Evolutionary conservation across 192 early-diverging fungal species (phyloP).

Genomic region (Neocallimastix lanati): DNA sequence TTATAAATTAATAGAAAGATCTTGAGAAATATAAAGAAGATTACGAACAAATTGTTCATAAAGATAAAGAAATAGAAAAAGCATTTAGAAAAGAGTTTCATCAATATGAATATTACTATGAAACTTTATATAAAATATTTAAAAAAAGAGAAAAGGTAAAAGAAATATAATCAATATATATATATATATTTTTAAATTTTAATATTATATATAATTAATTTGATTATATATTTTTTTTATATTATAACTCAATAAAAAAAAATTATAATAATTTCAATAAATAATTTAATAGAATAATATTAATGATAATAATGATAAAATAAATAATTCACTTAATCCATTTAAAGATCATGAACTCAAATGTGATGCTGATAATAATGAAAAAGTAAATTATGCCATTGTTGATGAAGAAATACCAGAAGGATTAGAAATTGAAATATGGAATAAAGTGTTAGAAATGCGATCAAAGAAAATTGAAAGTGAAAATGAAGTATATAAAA

Average conservation of each 20-base stretch:
- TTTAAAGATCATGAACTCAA: background rate
- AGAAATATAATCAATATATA: no score
- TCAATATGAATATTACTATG: constrained; percentile 17
- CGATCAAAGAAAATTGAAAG: constrained; percentile 15
- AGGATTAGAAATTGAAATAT: constrained; percentile 20
- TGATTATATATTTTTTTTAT: no score
- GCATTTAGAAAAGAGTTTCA: constrained; percentile 34
- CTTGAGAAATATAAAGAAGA: constrained; percentile 28
- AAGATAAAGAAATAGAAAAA: constrained; percentile 39
- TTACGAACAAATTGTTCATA: constrained; percentile 18
- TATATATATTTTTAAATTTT: no score
- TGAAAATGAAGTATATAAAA: constrained; percentile 15
- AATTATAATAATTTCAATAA: no score
- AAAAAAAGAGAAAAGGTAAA: constrained; percentile 11
- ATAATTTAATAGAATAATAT: background rate
- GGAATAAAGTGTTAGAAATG: constrained; percentile 26
- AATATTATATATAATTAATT: no score
- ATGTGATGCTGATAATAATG: background rate
- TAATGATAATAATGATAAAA: background rate
- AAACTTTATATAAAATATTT: constrained; percentile 20
- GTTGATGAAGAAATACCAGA: constrained; percentile 21
- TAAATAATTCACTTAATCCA: constrained; percentile 5
- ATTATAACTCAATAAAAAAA: no score
- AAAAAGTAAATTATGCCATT: constrained; percentile 2
- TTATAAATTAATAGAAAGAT: constrained; percentile 21